These are phyloP conservation scores for Periconia sp. DNA, from an alignment of 2,329 filamentous ascomycete species.

Conservation along the genomic window DNA sequence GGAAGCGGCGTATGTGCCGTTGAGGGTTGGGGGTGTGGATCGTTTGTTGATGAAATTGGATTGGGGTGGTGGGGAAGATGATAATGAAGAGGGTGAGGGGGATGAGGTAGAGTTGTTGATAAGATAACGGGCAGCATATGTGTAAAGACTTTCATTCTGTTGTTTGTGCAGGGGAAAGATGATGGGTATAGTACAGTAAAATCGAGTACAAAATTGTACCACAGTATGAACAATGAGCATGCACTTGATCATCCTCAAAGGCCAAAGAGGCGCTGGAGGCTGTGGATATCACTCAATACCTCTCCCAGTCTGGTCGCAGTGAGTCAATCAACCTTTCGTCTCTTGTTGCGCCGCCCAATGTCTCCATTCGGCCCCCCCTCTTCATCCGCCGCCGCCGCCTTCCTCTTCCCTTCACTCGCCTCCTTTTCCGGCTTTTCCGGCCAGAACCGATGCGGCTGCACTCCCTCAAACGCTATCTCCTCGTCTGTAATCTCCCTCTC, in stretches of 20 bases:
- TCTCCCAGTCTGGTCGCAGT: too few species aligned
- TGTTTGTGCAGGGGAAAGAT: background rate
- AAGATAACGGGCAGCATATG: background rate
- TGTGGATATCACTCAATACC: too few species aligned
- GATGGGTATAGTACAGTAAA: too few species aligned
- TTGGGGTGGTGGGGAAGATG: conserved; percentile 47
- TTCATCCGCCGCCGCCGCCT: background rate
- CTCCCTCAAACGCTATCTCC: conserved; percentile 13
- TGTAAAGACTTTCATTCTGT: background rate
- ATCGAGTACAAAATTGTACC: too few species aligned
- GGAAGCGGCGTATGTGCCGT: conserved; percentile 64
- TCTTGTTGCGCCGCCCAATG: too few species aligned
- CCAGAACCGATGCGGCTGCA: conserved; percentile 32
- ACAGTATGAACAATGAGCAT: too few species aligned
- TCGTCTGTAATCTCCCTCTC: conserved; percentile 25
- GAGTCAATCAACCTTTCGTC: too few species aligned
- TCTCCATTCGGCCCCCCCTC: too few species aligned
- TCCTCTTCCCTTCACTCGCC: background rate
- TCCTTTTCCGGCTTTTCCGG: conserved; percentile 3
- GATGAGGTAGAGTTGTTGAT: background rate
- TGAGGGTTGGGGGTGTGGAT: conserved; percentile 78
- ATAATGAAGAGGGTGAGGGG: conserved; percentile 16
- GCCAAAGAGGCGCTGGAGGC: too few species aligned
- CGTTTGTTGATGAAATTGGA: conserved; percentile 90
- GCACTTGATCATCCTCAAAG: too few species aligned